A percentile compares a stretch with the other conserved stretches of the same genome.
Evolutionary conservation across 768 basidiomycete genomes (phyloP).

Genomic region (Pisolithus microcarpus): DNA sequence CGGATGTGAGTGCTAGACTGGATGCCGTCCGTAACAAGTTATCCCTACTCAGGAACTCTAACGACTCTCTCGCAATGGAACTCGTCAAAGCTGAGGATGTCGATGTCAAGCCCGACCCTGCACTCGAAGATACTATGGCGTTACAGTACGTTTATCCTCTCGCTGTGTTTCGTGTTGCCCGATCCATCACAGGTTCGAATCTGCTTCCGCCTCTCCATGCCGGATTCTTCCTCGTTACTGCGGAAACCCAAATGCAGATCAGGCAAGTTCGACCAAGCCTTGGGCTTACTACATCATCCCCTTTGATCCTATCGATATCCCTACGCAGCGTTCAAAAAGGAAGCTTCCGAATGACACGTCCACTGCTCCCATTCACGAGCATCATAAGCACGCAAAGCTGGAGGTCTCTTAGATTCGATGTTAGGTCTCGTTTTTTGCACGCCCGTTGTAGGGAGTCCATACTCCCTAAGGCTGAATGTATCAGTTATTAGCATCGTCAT

Average conservation of each 20-base stretch:
- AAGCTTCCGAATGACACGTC: background rate
- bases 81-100: background rate
- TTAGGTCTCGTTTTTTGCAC: background rate
- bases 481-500: no score
- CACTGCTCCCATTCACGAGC: background rate
- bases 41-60: background rate
- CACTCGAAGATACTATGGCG: background rate
- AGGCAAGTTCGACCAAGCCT: background rate
- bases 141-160: background rate
- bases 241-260: background rate
- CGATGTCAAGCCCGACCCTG: background rate
- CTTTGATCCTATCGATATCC: background rate
- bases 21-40: background rate
- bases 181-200: background rate
- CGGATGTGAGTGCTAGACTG: background rate
- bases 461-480: no score
- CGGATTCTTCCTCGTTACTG: background rate
- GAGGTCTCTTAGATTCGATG: no score
- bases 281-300: background rate
- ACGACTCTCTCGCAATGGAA: background rate
- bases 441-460: no score
- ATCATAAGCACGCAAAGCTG: background rate
- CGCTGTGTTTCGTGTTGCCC: background rate
- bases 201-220: background rate
- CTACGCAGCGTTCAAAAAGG: background rate